These are phyloP conservation scores for Kuraishia hungarica DNA, from an alignment of 805 yeast genomes.

Conservation along the genomic window DNA sequence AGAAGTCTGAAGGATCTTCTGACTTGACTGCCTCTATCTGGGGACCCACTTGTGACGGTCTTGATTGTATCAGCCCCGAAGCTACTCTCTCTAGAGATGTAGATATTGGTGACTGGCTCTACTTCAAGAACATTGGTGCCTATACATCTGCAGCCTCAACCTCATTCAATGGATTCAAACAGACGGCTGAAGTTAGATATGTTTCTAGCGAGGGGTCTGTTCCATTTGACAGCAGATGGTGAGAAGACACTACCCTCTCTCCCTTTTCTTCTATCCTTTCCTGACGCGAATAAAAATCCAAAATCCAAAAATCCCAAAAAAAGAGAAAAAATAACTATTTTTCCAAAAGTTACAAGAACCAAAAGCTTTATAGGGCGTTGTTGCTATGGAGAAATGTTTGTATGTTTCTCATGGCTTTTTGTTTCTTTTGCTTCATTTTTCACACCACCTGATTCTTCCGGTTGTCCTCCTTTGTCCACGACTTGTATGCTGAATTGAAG, in stretches of 20 bases:
- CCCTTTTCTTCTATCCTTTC: neutral
- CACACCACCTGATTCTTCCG: conserved; percentile 8
- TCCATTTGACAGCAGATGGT: neutral
- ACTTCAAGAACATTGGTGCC: conserved; percentile 79
- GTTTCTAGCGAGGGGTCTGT: conserved; percentile 28
- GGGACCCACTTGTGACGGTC: conserved; percentile 99
- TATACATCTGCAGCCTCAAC: conserved; percentile 92
- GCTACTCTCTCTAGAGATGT: conserved; percentile 50
- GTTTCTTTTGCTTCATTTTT: neutral
- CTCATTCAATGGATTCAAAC: conserved; percentile 81
- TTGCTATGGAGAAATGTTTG: no score
- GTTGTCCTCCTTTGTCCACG: neutral
- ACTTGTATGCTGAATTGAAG: neutral
- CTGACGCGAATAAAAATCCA: neutral
- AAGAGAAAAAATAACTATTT: no score
- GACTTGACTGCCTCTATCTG: conserved; percentile 56
- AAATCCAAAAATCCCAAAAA: neutral
- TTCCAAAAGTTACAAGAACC: neutral
- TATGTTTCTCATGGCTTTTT: neutral
- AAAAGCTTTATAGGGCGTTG: no score
- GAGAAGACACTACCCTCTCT: neutral
- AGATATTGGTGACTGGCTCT: conserved; percentile 87
- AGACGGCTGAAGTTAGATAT: conserved; percentile 50
- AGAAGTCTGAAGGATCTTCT: conserved; percentile 2
- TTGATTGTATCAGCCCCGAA: conserved; percentile 66